Percentiles rank a stretch among this genome's conserved stretches.
phyloP scores from a whole-genome alignment of 306 rosid genomes.

The Quercus ilex region DNA sequence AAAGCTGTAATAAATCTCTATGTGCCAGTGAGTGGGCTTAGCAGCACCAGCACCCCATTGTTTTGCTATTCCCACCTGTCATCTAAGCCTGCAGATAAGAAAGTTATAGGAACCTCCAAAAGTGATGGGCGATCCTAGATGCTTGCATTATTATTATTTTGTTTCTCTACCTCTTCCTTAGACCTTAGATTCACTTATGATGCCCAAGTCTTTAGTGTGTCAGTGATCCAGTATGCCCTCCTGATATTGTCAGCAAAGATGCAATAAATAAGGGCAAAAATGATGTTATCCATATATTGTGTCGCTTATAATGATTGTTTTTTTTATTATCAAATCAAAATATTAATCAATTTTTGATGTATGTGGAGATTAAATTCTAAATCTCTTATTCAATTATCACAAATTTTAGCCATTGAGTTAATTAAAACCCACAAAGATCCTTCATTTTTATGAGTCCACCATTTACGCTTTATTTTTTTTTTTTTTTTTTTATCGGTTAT shows the following conservation, averaged over 20 bases:
- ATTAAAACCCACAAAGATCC: no score
- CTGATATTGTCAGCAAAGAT: not conserved
- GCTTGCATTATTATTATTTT: not conserved
- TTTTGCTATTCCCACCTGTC: constrained; percentile 21
- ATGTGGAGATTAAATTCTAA: rapidly evolving
- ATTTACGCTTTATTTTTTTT: no score
- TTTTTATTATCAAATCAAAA: no score
- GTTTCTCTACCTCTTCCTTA: not conserved
- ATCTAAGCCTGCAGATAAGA: constrained; percentile 9
- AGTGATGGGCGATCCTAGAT: constrained; percentile 15
- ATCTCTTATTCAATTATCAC: rapidly evolving
- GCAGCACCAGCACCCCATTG: not conserved
- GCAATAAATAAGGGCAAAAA: not conserved
- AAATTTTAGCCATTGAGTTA: no score
- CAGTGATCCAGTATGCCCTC: no score
- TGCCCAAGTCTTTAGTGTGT: not conserved
- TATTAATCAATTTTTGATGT: rapidly evolving
- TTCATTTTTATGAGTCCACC: no score
- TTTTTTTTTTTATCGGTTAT: no score
- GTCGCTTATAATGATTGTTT: rapidly evolving
- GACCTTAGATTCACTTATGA: not conserved
- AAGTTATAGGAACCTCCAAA: constrained; percentile 21
- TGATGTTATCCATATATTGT: not conserved
- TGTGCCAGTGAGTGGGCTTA: not conserved
- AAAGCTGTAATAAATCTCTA: not conserved